Evolutionary conservation across 2,329 filamentous ascomycete genomes (phyloP), one percentile per base, ranked within the genome.

Genomic region (Sordariomycetes sp.): DNA sequence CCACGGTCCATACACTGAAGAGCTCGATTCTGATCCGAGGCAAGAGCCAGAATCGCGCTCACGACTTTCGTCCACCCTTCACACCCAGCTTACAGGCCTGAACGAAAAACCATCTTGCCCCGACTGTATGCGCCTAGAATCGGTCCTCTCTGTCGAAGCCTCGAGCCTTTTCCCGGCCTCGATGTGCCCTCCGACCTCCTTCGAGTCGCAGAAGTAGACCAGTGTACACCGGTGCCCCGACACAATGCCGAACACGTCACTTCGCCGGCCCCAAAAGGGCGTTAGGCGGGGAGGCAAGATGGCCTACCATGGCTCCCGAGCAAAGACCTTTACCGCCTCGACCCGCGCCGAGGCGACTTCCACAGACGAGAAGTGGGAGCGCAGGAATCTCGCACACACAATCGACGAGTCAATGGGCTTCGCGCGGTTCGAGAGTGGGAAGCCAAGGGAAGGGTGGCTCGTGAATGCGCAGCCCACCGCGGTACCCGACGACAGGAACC

Each of bases 341-440:
- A 82, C 87, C 51, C 82, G 87, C 58, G 84, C 83, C 57, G 95
- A 99, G 75, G 86, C 82, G 56, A 97, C 90, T 1, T 95, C 91
- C 8, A 84, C 89, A 65, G 90, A 96, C 76, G 94, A 99, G 72
- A 95, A 90, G 70, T 84, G 89, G 72, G 91, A 99, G 72, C 85
- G 90, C 42, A 86, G 85, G 53, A 84, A 84, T 58, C 81, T 96
- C 55, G 90, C 90, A 35, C 84, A 96, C 72, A 82, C 79, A 65
- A 96, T 99, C 68, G 95, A 99, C 74, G 94, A 97, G 74, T 80
- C 81, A 61, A 94, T 97, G 84, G 95, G 94, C 56, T 99, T 99
- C 69, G 79, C 85, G 36, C 87, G 92, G 55, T 96, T 91, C 68
- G 95, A 99, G 62, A 85, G 89, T 35, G 94, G 87, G 67, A 90